A percentile compares a stretch with the other conserved stretches of the same genome.
These are phyloP conservation scores for Aurantiochytrium sp. DNA, from an alignment of 108 stramenopile species.

Conservation along the genomic window DNA sequence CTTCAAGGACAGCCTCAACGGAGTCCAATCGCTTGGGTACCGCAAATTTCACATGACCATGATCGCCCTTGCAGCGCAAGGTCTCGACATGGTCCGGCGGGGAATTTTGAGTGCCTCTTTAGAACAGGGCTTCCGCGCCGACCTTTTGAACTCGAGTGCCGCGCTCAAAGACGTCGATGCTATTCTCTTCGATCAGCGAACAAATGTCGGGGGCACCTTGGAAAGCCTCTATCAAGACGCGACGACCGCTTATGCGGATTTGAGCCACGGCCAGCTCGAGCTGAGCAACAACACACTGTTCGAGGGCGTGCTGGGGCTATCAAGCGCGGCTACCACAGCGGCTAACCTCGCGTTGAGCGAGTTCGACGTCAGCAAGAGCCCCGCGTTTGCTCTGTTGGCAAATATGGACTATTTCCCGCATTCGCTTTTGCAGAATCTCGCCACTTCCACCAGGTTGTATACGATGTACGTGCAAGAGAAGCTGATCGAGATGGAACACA, in stretches of 20 bases:
- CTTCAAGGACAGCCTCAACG: not conserved
- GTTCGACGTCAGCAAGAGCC: not conserved
- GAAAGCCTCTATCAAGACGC: not conserved
- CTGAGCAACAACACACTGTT: not conserved
- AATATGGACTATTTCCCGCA: not conserved
- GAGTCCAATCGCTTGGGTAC: not conserved
- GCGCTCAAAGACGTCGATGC: not conserved
- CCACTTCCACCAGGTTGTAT: not conserved
- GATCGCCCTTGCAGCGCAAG: not conserved
- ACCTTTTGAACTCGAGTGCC: not conserved
- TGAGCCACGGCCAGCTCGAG: not conserved
- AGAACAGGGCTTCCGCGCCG: not conserved
- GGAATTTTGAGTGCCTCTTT: not conserved
- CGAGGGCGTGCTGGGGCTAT: not conserved
- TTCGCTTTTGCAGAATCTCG: not conserved
- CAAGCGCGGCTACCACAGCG: not conserved
- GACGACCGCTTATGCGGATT: not conserved
- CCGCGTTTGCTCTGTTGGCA: not conserved
- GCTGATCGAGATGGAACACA: not conserved
- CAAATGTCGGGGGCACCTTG: not conserved
- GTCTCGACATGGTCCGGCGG: not conserved
- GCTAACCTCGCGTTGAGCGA: not conserved
- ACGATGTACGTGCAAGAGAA: not conserved
- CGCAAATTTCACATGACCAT: not conserved
- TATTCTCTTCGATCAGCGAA: not conserved